Percentiles rank a stretch among this genome's conserved stretches.
phyloP scores from a whole-genome alignment of 345 rosid genomes.

The Hibiscus tridactylites region DNA sequence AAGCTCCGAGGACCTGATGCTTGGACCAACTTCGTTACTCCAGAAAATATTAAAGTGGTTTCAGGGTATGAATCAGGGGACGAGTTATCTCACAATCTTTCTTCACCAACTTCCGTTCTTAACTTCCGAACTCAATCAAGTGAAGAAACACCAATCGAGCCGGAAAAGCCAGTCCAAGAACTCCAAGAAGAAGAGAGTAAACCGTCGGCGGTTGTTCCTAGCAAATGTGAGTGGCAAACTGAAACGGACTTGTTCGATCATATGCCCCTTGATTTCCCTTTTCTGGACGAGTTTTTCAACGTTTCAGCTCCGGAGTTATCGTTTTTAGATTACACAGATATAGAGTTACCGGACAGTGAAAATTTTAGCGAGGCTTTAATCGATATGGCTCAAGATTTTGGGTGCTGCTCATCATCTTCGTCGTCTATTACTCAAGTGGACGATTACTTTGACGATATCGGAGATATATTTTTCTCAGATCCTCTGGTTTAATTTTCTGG shows the following conservation, averaged over 20 bases:
- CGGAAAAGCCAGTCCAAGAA: slow-evolving; percentile 14
- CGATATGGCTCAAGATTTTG: slow-evolving; percentile 32
- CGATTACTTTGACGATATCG: slow-evolving; percentile 59
- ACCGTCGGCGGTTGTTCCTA: slow-evolving; percentile 18
- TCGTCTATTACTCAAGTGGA: slow-evolving; percentile 26
- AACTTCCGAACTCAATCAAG: slow-evolving; percentile 32
- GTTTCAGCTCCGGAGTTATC: slow-evolving; percentile 36
- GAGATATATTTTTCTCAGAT: slow-evolving; percentile 51
- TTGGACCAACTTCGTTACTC: slow-evolving; percentile 56
- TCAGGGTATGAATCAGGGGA: slow-evolving; percentile 58
- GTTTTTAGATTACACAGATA: slow-evolving; percentile 37
- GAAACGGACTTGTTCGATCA: slow-evolving; percentile 18
- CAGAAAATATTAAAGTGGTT: slow-evolving; percentile 13
- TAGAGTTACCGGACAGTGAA: slow-evolving; percentile 22
- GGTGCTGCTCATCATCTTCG: slow-evolving; percentile 9
- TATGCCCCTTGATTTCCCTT: slow-evolving; percentile 40
- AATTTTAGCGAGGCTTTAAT: slow-evolving; percentile 34
- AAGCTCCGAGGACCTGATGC: slow-evolving; percentile 88
- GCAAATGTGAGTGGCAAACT: slow-evolving; percentile 24
- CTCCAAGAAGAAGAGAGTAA: slow-evolving; percentile 13
- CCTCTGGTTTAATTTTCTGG: slow-evolving; percentile 15
- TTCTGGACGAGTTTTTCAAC: slow-evolving; percentile 52
- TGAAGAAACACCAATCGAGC: slow-evolving; percentile 32
- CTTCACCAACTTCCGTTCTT: slow-evolving; percentile 83
- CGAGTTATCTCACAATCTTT: slow-evolving; percentile 36